Conservation (phyloP, 1,139 yeast species). For the Geotrichum bryndzae region DNA sequence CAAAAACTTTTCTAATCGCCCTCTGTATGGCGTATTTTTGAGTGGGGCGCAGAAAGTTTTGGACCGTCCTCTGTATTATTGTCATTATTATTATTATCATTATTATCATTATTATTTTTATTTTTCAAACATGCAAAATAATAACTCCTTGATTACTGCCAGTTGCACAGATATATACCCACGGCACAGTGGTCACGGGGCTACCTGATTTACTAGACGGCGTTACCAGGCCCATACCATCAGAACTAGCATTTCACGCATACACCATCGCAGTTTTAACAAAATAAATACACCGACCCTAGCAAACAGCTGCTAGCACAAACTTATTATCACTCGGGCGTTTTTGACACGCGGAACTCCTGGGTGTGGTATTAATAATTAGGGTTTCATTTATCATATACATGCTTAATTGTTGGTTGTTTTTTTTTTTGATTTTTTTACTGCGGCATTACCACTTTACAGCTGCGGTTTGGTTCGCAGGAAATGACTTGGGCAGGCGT, state of each 20-base stretch:
- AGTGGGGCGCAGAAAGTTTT: too few relatives aligned
- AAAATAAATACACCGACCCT: not conserved
- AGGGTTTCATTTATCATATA: not conserved
- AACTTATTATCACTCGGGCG: not conserved
- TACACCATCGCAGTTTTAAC: not conserved
- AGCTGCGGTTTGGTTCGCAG: constrained; percentile 43
- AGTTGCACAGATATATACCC: too few relatives aligned
- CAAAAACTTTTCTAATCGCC: too few relatives aligned
- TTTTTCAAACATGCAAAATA: too few relatives aligned
- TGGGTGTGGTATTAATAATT: not conserved
- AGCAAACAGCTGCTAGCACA: not conserved
- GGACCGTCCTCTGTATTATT: too few relatives aligned
- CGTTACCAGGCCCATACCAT: not conserved
- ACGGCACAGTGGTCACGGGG: too few relatives aligned
- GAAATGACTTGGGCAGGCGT: constrained; percentile 85
- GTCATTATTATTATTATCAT: too few relatives aligned
- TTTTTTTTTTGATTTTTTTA: not conserved
- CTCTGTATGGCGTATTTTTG: too few relatives aligned
- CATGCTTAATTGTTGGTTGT: not conserved
- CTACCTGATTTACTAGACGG: too few relatives aligned
- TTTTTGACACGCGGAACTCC: too few relatives aligned
- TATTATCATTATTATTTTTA: not conserved
- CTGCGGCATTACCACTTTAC: not conserved
- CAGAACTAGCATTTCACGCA: not conserved
- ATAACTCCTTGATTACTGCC: too few relatives aligned